Evolutionary conservation across 129 eudicot genomes (phyloP), one percentile per base, ranked within the genome.

Genomic region (sunflower (Helianthus annuus)): DNA sequence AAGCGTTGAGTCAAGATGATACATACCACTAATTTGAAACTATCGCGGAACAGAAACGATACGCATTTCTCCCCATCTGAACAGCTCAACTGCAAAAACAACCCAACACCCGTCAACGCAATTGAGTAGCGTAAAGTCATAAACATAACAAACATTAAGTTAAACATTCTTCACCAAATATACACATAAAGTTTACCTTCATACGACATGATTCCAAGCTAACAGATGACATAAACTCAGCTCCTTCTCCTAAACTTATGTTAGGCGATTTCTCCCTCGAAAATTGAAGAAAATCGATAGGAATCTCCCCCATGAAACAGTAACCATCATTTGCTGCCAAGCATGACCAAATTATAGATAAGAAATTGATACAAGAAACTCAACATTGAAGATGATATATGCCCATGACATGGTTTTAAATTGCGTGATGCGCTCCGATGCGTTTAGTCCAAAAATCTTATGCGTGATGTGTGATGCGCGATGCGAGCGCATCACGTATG

Each of bases 201-300:
- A 85, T 57, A 68, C 59, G 61, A 71, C 87, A 87, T 39, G 96
- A 73, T 62, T 70, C 76, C 92, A 93, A 75, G 84, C 81, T 86
- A 40, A 89, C 88, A 11, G 82, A 73, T 15, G 87, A 85, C 72
- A 81, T 69, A 82, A 78, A 58, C 79, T 87, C 87, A 55, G 82
- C 87, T 76, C 80, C 78, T 70, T 81, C 87, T 66, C 95, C 95
- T 58, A 60, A 39, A 51, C 83, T 82, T 75, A 84, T 58, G 70
- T 71, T 78, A 63, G 85, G 80, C 42, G 94, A 89, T 57, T 81
- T 82, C 48, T 89, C 88, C 96, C 91, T 87, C 16, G 88, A 89
- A 13, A 74, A 70, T 42, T 75, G 82, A 52, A 89, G 92, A 45
- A 79, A 62, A 42, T 87, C 82, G 81, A 93, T 60, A 7, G 96